These are phyloP conservation scores for Gossypium anomalum DNA, from an alignment of 345 rosid species.

Conservation along the genomic window DNA sequence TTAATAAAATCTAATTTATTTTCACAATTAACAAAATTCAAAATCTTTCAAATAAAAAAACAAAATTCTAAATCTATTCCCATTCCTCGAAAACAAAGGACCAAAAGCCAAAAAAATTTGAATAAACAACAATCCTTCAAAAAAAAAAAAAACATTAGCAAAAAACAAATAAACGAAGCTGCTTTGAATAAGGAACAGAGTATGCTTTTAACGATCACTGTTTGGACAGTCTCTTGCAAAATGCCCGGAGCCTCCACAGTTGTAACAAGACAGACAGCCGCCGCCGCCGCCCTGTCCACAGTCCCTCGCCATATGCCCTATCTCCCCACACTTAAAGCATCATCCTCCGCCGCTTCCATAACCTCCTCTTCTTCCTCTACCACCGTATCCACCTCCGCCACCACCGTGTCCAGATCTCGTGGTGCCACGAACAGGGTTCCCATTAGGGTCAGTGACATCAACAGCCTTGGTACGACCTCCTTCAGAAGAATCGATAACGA, in stretches of 20 bases:
- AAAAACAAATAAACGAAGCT: not conserved
- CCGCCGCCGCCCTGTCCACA: conserved; percentile 42
- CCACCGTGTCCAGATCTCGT: conserved; percentile 44
- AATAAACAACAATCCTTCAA: not conserved
- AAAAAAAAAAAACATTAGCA: not conserved
- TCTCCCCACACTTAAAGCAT: conserved; percentile 32
- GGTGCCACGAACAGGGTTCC: conserved; percentile 38
- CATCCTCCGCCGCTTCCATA: conserved; percentile 22
- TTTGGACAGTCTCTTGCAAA: conserved; percentile 83
- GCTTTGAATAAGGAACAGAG: not conserved
- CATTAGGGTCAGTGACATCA: conserved; percentile 71
- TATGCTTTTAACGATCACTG: conserved; percentile 26
- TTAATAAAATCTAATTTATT: no score
- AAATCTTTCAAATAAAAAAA: no score
- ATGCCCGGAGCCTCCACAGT: conserved; percentile 78
- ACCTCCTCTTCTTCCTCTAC: conserved; percentile 23
- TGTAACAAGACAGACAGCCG: conserved; percentile 55
- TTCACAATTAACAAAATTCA: no score
- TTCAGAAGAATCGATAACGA: no score
- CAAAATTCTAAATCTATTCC: conserved; percentile 17
- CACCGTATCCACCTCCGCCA: conserved; percentile 20
- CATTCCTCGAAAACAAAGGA: not conserved
- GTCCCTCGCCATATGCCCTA: conserved; percentile 22
- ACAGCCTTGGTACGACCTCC: conserved; percentile 29
- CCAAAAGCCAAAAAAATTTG: not conserved